Base-by-base conservation (phyloP, 2,329 filamentous ascomycete species). In the Curvularia eragrostidis region DNA sequence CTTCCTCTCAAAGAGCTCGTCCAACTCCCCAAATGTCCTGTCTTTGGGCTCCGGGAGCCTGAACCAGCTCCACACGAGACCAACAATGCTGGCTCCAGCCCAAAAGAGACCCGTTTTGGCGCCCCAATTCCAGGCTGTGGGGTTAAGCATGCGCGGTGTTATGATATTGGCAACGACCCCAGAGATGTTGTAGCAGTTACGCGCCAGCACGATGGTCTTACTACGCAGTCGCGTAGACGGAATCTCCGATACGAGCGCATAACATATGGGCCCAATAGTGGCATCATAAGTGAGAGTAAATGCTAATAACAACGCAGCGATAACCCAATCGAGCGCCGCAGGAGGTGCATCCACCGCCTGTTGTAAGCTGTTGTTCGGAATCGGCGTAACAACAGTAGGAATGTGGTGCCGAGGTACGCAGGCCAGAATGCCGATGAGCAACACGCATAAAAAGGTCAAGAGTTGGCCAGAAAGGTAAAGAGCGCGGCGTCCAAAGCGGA, bases 51-150 rank as follows among this genome's bases (percentile, higher is more conserved):
- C 91, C 0, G 92, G 92, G 0, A 93, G 80, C 4, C 89, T 84
- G 79, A 91, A 92, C 72, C 86, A 93, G 0, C 87, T 88, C 79
- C 93, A 95, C 8, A 92, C 76, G 65, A 91, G 84, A 78, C 89
- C 93, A 38, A 87, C 74, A 76, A 91, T 89, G 73, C 89, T 91
- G 41, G 90, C 87, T 1, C 87, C 89, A 13, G 87, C 87, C 89
- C 91, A 91, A 80, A 95, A 93, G 79, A 96, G 95, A 19, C 91
- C 91, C 0, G 91, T 84, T 67, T 85, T 93, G 75, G 93, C 93
- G 53, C 86, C 83, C 91, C 91, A 96, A 73, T 93, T 81, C 92
- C 92, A 96, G 0, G 87, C 89, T 0, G 81, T 64, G 0, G 62
- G 61, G 2, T 63, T 65, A 0, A 71, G 24, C 64, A 68, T 65